Conservation (phyloP, 257 asterid genomes). For the Paraleonurus japonicus region DNA sequence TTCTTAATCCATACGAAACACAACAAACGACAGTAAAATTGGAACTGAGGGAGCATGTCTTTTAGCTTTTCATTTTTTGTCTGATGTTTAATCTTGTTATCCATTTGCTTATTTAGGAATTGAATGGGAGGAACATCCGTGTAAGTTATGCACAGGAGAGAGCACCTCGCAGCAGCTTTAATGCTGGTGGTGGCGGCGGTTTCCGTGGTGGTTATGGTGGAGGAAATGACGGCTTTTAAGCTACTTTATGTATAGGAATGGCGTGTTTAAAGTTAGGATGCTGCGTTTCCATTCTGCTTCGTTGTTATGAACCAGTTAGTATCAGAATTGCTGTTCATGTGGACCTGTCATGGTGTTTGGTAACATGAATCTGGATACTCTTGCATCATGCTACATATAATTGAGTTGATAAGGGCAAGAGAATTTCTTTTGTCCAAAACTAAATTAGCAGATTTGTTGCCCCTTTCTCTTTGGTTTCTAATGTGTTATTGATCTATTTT, state of each 20-base stretch:
- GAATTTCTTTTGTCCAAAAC: not conserved
- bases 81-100: not conserved
- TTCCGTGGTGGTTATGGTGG: slow-evolving; percentile 14
- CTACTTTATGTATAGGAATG: slow-evolving; percentile 31
- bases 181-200: slow-evolving; percentile 37
- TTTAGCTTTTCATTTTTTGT: not conserved
- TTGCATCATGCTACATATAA: not conserved
- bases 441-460: not conserved
- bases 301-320: not conserved
- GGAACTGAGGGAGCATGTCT: not conserved
- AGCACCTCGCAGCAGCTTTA: slow-evolving; percentile 48
- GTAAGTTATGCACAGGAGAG: slow-evolving; percentile 65
- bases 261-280: slow-evolving; percentile 23
- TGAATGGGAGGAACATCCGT: slow-evolving; percentile 70
- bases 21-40: too few species aligned
- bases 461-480: not conserved
- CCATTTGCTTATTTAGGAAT: slow-evolving; percentile 27
- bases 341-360: not conserved
- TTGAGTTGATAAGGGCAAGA: not conserved
- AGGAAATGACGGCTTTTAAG: slow-evolving; percentile 38
- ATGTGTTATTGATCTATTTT: not conserved
- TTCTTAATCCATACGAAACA: too few species aligned
- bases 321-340: not conserved
- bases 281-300: not conserved
- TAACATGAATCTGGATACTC: not conserved